phyloP scores from a whole-genome alignment of 345 rosid species.

The Salix arbutifolia region DNA sequence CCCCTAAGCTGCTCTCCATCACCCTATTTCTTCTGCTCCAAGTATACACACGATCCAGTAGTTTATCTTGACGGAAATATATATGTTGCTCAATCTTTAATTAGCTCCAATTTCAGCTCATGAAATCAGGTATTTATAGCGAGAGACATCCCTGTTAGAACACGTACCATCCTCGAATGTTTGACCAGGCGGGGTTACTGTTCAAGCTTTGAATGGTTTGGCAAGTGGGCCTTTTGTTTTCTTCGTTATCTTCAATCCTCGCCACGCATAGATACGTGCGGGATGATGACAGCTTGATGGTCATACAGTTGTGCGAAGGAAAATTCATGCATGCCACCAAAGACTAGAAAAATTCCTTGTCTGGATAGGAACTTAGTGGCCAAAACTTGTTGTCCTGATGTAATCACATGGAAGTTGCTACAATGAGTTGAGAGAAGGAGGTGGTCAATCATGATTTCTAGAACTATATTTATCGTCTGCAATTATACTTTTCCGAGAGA shows the following conservation, averaged over 20 bases:
- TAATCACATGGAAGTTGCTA: background rate
- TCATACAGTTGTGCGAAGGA: background rate
- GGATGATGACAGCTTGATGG: background rate
- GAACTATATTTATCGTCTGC: background rate
- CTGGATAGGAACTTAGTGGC: background rate
- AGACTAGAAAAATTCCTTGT: background rate
- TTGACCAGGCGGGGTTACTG: background rate
- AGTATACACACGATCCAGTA: too few species aligned
- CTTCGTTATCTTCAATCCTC: background rate
- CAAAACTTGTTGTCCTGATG: background rate
- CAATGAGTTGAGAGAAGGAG: background rate
- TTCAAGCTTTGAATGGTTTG: background rate
- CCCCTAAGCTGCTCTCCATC: conserved; percentile 40
- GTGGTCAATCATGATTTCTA: background rate
- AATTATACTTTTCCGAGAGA: background rate
- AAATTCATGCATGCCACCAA: background rate
- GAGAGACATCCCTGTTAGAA: background rate
- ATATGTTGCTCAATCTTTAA: background rate
- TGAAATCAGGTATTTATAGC: background rate
- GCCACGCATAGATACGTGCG: background rate
- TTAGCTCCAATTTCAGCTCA: background rate
- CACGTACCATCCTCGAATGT: background rate
- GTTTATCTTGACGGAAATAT: background rate
- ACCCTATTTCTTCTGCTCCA: background rate
- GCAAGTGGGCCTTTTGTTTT: background rate